Evolutionary conservation across 176 grass and related monocot genomes (phyloP), one percentile per base, ranked within the genome.

Genomic region (Aegilops tauschii): DNA sequence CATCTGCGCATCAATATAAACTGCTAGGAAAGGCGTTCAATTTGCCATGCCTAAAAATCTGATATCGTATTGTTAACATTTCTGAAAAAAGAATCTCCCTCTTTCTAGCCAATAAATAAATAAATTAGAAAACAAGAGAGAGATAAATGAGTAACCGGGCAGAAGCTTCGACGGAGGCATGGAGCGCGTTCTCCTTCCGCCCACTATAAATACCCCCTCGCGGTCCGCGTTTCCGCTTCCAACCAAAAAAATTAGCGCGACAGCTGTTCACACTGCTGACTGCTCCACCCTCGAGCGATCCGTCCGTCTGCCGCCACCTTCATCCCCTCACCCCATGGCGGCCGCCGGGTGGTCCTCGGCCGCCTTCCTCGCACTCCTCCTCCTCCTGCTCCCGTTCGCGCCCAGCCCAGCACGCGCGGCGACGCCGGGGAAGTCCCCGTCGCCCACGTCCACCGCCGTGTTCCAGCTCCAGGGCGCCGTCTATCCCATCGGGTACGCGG

Each of bases 401-500:
- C 35, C 84, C 29, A 61, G 58, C 9, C 71, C 37, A 79, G 84
- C 69, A 20, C 45, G 47, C 47, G 81, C 76, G 45, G 81, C 92
- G 29, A 86, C 62, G 76, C 13, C 52, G 73, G 78, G 84, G 40
- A 75, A 40, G 82, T 54, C 90, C 12, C 37, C 88, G 32, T 39
- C 78, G 37, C 0, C 56, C 17, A 12, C 72, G 14, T 94, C 90
- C 65, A 88, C 94, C 76, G 85, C 84, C 67, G 49, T 93, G 45
- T 90, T 98, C 83, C 97, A 71, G 72, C 89, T 98, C 79, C 80
- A 78, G n/a, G 97, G 94, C 11, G 44, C 94, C 63, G 94, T 98
- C 7, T 94, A 98, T 7, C 97, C 97, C 0, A 58, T 67, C 74
- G 92, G 94, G 97, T 96, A 77, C 65, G 66, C 23, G 8, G 6